Percentiles rank a stretch among this genome's conserved stretches.
Evolutionary conservation across 2,329 filamentous ascomycete species (phyloP).

Genomic region (Diaporthe velutina): DNA sequence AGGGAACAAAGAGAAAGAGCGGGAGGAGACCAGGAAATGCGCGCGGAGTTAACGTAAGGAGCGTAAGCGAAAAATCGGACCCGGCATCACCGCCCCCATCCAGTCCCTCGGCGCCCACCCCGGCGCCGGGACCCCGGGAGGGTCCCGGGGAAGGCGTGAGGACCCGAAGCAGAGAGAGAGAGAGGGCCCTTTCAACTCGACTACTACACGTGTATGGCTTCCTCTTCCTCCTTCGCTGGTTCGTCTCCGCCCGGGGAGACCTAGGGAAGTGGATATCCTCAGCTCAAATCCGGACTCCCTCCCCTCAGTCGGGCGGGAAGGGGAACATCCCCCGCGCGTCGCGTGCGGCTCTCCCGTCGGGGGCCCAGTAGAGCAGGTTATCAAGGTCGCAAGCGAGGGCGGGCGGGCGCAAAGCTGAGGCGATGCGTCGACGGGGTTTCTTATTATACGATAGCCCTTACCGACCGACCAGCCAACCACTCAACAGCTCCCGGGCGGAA

Average conservation of each 20-base stretch:
- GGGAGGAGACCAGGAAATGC: too few relatives aligned
- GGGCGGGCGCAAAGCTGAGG: conserved; percentile 27
- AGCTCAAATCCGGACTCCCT: background rate
- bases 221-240: background rate
- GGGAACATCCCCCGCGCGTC: conserved; percentile 3
- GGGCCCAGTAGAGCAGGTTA: background rate
- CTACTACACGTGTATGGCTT: background rate
- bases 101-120: background rate
- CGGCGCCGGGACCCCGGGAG: background rate
- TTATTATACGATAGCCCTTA: background rate
- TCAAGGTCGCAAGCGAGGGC: background rate
- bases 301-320: background rate
- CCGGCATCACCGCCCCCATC: conserved; percentile 10
- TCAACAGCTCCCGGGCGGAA: background rate
- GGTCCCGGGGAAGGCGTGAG: background rate
- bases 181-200: too few relatives aligned
- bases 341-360: conserved; percentile 9
- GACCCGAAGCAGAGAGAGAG: background rate
- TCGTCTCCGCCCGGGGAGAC: background rate
- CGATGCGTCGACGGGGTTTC: background rate
- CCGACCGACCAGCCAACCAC: too few relatives aligned
- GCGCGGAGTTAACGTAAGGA: too few relatives aligned
- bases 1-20: background rate
- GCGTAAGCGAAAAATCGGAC: background rate
- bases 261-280: background rate